Base-by-base conservation (phyloP, 352 stramenopile genomes). In the Globisporangium ultimum region DNA sequence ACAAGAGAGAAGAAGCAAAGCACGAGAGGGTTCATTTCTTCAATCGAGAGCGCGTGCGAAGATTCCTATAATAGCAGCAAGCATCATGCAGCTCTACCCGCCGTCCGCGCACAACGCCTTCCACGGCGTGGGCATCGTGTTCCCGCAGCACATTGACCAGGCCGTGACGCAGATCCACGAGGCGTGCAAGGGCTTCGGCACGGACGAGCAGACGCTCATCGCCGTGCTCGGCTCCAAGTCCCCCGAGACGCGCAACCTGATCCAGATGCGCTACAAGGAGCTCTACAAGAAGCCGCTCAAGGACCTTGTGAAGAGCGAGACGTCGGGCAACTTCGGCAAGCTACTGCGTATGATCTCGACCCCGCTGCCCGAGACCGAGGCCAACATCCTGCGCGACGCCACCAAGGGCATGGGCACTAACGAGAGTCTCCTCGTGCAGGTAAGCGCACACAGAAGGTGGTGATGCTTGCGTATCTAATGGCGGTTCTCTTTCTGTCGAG, bases 201-300 rank as follows among this genome's bases (percentile, higher is more conserved):
- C 83, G 53, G 80, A 93, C 62, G 83, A 93, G 68, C 50, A 88
- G 66, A 79, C 74, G 53, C 70, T 93, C 53, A 89, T 86, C 67
- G 48, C 68, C 6, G 75, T 89, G 54, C 68, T 93, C 20, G 80
- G 83, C 53, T 75, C 68, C 66, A 87, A 85, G 63, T 89, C 83
- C 24, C 78, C 80, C 46, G 73, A 88, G 61, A 71, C 67, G 60
- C 83, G 83, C 55, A 79, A 80, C 59, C 68, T 91, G 60, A 87
- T 93, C 55, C 65, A 68, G 48, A 42, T 87, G 53, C 79, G 80
- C 38, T 93, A 93, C 71, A 68, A 84, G 53, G 74, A 90, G 62
- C 67, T 91, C 40, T 76, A 90, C 64, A 64, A 70, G 36, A 71
- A 87, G 64, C 43, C 75, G 34, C 80, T 93, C 10, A 70, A 71